Evolutionary conservation across 1,284 basidiomycete genomes (phyloP), one percentile per base, ranked within the genome.

Genomic region (Sporisorium scitamineum): DNA sequence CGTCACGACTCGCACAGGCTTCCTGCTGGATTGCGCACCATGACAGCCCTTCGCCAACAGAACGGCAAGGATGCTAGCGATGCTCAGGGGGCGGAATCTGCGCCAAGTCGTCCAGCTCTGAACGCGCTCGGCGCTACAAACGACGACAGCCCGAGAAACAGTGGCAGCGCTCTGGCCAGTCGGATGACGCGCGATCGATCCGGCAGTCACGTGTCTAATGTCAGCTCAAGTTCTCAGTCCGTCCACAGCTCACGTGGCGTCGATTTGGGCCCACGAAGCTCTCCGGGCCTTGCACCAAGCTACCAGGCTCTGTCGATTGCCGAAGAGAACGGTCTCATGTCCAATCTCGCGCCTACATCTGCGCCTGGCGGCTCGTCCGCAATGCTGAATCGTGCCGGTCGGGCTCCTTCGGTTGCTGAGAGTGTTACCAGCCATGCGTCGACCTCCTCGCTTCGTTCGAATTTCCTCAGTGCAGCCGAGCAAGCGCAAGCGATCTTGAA

Each of bases 401-500:
- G 64, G 7, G 56, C 68, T 24, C 22, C 60, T 3, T 72, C 74
- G 2, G 61, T 62, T 3, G 54, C 61, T 6, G 73, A 71, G 8
- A 72, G 69, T 44, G 26, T 71, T 6, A 53, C 47, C 5, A 72
- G 61, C 44, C 69, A 63, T 32, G 53, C 74, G 7, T 76, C 74
- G 7, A 58, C 72, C 4, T 73, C 74, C 6, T 66, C 70, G 44
- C 62, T 77, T 13, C 70, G 74, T 22, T 73, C 70, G 37, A 77
- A 62, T 32, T 69, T 61, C 22, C 54, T 77, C 42, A 73, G 70
- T 32, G 76, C 78, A 2, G 64, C 76, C 9, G 76, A 80, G 47
- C 76, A 78, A 42, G 76, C 76, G 9, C 70, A 76, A 32, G 77
- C 76, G 7, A 79, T 80, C 41, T 51, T 80, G 14, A 76, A 72